phyloP scores from a whole-genome alignment of 2,329 filamentous ascomycete species.

The Colletotrichum somersetense region DNA sequence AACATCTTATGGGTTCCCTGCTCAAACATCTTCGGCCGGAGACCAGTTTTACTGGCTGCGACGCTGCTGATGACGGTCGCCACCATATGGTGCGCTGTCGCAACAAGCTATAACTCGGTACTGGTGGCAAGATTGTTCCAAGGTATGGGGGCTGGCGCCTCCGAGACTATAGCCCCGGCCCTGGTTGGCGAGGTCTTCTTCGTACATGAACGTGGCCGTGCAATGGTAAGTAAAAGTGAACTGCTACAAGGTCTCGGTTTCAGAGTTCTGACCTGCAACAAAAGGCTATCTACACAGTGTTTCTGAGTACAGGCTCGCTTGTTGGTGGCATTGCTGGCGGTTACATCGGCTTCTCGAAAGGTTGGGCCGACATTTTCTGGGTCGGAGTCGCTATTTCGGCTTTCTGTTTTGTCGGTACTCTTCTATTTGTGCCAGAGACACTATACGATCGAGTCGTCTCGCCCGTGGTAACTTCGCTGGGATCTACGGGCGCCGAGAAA shows the following conservation, averaged over 20 bases:
- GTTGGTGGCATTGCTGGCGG: slow-evolving; percentile 53
- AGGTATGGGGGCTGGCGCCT: slow-evolving; percentile 50
- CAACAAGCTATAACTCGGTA: slow-evolving; percentile 44
- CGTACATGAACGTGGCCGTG: slow-evolving; percentile 51
- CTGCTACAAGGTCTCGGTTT: fast-evolving
- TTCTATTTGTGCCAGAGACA: slow-evolving; percentile 53
- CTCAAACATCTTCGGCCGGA: slow-evolving; percentile 52
- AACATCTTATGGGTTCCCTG: slow-evolving; percentile 55
- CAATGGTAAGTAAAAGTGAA: slow-evolving; percentile 46
- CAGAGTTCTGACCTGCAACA: background rate
- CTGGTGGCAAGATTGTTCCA: slow-evolving; percentile 50
- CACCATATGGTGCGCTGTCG: slow-evolving; percentile 47
- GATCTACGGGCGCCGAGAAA: slow-evolving; percentile 27
- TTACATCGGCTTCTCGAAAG: slow-evolving; percentile 50
- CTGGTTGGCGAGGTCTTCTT: slow-evolving; percentile 54
- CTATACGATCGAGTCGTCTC: slow-evolving; percentile 45
- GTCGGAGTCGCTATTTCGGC: slow-evolving; percentile 48
- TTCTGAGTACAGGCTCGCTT: slow-evolving; percentile 49
- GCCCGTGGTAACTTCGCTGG: background rate
- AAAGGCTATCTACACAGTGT: slow-evolving; percentile 50
- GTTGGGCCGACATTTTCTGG: slow-evolving; percentile 52
- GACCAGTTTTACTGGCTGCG: slow-evolving; percentile 49
- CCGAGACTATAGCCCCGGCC: slow-evolving; percentile 52
- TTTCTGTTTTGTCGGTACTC: slow-evolving; percentile 43
- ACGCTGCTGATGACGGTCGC: slow-evolving; percentile 47